Base-by-base conservation (phyloP, 345 rosid genomes). In the Pelargonium nanum region DNA sequence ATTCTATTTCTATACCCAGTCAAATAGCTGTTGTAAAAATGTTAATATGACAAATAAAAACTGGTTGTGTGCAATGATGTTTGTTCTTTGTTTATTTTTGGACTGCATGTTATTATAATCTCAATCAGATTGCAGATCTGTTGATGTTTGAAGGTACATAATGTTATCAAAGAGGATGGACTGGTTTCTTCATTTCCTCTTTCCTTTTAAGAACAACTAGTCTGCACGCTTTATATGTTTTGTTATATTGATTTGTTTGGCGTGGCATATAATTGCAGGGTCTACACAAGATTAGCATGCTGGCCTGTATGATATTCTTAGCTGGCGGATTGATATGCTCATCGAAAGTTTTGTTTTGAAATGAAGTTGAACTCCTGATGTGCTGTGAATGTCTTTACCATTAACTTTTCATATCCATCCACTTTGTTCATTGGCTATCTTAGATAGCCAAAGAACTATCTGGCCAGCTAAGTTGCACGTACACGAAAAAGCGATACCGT, bases 261-360 rank as follows among this genome's bases (percentile, higher is more conserved):
- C 76, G 74, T 84, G 89, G 55, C 81, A 77, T 74, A 79, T 67
- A 80, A 84, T 84, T 86, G 88, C 90, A 82, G 94, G 87, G 76
- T 73, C 59, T 75, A 60, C 74, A 72, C 87, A 79, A 79, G 88
- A 71, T 75, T 86, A 82, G 79, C 78, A 63, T 80, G 87, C 81
- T 78, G 78, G 21, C 78, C 70, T 81, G 63, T 78, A 55, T 85
- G 85, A 85, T 78, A 76, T 66, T 77, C 74, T 82, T 84, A 77
- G 81, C 88, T 79, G 92, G 85, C 70, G 78, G 90, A 61, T 84
- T 77, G 83, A 83, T 78, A 72, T 82, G 90, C 88, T 78, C 83
- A 70, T 82, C 83, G 83, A 82, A 77, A 79, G 73, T 84, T 75
- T 83, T 78, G 61, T 68, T 81, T 68, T 60, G 62, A 52, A 72